phyloP scores from a whole-genome alignment of 805 yeast species.

The Starmerella lactis-condensi region DNA sequence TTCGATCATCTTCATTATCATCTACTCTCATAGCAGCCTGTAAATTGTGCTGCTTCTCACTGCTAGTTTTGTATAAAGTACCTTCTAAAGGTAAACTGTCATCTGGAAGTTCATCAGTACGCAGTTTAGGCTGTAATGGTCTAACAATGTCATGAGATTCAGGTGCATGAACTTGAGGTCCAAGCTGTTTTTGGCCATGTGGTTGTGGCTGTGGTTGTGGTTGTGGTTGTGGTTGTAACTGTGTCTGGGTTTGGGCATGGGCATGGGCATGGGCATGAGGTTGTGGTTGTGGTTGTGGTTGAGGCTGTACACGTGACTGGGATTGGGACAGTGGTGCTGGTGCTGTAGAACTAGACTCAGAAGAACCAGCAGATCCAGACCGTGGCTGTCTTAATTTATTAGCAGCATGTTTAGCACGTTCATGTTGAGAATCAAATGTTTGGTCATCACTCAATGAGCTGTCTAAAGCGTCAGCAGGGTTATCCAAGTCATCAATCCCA shows the following conservation, averaged over 20 bases:
- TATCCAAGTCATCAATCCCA: too few relatives aligned
- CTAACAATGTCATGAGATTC: too few relatives aligned
- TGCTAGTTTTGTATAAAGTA: too few relatives aligned
- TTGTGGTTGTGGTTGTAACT: background rate
- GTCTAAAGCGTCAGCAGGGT: too few relatives aligned
- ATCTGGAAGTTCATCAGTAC: too few relatives aligned
- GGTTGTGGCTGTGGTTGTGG: constrained; percentile 1
- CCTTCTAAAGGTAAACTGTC: too few relatives aligned
- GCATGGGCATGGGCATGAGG: background rate
- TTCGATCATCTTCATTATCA: background rate
- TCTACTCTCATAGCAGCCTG: background rate
- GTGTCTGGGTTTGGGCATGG: background rate
- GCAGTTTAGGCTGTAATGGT: too few relatives aligned
- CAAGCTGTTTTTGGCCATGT: background rate
- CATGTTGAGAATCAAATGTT: too few relatives aligned
- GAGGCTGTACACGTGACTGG: background rate
- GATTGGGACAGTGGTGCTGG: background rate
- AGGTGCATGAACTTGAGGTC: too few relatives aligned
- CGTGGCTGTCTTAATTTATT: background rate
- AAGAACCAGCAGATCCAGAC: background rate
- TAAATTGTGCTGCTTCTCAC: too few relatives aligned
- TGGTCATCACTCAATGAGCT: too few relatives aligned
- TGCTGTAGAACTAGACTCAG: background rate
- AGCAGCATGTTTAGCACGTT: constrained; percentile 1
- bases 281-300: background rate